Percentiles rank a stretch among this genome's conserved stretches.
phyloP scores from a whole-genome alignment of 2,329 filamentous ascomycete species.

The Colletotrichum orchidophilum region DNA sequence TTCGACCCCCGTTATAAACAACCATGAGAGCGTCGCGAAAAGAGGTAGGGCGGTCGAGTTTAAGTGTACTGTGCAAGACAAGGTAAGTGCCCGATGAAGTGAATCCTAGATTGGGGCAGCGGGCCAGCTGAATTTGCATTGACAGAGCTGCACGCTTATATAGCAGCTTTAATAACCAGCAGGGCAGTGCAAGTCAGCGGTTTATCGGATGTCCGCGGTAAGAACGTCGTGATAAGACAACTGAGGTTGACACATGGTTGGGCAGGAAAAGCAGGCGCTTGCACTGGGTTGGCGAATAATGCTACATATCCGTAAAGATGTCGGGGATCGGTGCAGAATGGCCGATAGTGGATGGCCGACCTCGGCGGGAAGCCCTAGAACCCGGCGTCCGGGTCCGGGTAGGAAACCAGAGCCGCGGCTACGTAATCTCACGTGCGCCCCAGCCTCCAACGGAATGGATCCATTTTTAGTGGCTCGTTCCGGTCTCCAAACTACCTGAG shows the following conservation, averaged over 20 bases:
- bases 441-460: not conserved
- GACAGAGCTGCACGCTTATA: not conserved
- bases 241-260: too few species aligned
- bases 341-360: not conserved
- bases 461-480: not conserved
- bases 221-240: not conserved
- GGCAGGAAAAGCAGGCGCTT: not conserved
- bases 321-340: not conserved
- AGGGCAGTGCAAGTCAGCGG: not conserved
- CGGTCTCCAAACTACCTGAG: not conserved
- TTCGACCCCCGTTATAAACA: not conserved
- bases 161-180: not conserved
- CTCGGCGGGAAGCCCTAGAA: not conserved
- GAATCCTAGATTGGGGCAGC: not conserved
- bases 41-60: not conserved
- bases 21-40: not conserved
- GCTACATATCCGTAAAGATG: not conserved
- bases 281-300: too few species aligned
- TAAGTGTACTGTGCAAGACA: not conserved
- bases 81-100: not conserved
- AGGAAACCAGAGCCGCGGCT: not conserved
- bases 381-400: not conserved
- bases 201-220: not conserved
- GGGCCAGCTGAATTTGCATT: not conserved
- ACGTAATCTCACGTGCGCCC: conserved; percentile 14